Conservation (phyloP, 306 rosid genomes). For the Astragalus membranaceus region DNA sequence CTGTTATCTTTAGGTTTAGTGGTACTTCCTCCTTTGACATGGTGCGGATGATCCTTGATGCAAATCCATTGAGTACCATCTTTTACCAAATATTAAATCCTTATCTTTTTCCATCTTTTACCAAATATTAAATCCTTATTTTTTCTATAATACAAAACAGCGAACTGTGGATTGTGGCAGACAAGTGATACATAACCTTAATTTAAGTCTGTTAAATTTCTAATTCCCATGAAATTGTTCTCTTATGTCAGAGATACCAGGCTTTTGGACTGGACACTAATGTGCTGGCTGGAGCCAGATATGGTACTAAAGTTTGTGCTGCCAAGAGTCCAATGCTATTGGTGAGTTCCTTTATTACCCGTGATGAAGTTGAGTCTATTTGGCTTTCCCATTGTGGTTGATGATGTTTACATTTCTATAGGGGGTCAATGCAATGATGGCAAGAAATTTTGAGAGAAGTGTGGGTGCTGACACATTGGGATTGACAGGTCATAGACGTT, state of each 20-base stretch:
- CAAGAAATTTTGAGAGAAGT: slow-evolving; percentile 69
- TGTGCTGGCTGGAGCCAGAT: slow-evolving; percentile 70
- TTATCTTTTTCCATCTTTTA: too few species aligned
- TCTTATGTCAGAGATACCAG: slow-evolving; percentile 51
- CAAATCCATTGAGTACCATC: too few species aligned
- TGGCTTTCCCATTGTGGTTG: background rate
- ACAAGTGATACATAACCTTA: background rate
- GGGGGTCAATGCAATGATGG: slow-evolving; percentile 77
- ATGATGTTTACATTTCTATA: slow-evolving; percentile 22
- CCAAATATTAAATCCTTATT: background rate
- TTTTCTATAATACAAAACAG: background rate
- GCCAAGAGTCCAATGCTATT: slow-evolving; percentile 80
- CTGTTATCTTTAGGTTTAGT: background rate
- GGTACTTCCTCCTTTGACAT: background rate
- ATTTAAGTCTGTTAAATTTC: background rate
- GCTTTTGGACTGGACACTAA: slow-evolving; percentile 54
- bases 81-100: background rate
- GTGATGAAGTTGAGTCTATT: slow-evolving; percentile 2
- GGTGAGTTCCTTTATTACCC: slow-evolving; percentile 41
- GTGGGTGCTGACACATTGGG: slow-evolving; percentile 63
- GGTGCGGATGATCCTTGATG: background rate
- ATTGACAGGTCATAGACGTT: slow-evolving; percentile 63
- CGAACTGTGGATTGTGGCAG: background rate
- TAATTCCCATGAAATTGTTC: slow-evolving; percentile 14
- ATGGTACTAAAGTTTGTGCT: slow-evolving; percentile 56